A percentile compares a stretch with the other conserved stretches of the same genome.
phyloP scores from a whole-genome alignment of 78 protist genomes.

The Pigoraptor vietnamica region DNA sequence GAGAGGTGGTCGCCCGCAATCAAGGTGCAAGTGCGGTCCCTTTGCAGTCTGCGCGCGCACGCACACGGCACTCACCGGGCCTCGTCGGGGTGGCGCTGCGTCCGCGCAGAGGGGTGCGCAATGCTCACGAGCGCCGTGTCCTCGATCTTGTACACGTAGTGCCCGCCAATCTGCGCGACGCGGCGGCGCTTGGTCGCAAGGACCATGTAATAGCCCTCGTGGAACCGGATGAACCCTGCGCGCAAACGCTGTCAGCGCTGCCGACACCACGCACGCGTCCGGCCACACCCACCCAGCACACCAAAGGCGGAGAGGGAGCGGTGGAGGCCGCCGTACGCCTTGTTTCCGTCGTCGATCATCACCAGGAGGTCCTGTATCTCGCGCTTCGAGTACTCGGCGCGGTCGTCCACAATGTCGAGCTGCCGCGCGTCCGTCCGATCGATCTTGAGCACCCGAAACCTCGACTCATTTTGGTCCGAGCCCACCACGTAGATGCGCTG shows the following conservation, averaged over 20 bases:
- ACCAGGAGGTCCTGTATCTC: not conserved
- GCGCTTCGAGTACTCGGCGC: not conserved
- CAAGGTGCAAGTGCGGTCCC: too few relatives aligned
- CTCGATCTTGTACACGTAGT: constrained; percentile 65
- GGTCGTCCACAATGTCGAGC: not conserved
- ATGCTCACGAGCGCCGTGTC: constrained; percentile 41
- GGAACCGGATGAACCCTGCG: constrained; percentile 74
- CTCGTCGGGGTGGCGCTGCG: constrained; percentile 1
- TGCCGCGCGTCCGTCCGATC: not conserved
- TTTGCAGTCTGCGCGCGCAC: not conserved
- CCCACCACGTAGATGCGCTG: not conserved
- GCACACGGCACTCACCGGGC: not conserved
- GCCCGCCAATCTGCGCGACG: constrained; percentile 80
- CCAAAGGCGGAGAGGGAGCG: not conserved
- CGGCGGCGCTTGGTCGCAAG: constrained; percentile 61
- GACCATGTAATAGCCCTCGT: constrained; percentile 81
- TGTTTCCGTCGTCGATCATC: not conserved
- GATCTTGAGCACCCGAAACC: constrained; percentile 3
- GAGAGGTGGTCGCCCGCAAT: too few relatives aligned
- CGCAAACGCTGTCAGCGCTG: too few relatives aligned
- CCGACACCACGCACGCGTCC: too few relatives aligned
- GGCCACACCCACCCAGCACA: not conserved
- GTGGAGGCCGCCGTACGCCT: not conserved
- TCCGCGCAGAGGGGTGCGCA: constrained; percentile 2
- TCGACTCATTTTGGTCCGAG: not conserved